phyloP scores from a whole-genome alignment of 192 early-diverging fungal species.

The Linderina pennispora region DNA sequence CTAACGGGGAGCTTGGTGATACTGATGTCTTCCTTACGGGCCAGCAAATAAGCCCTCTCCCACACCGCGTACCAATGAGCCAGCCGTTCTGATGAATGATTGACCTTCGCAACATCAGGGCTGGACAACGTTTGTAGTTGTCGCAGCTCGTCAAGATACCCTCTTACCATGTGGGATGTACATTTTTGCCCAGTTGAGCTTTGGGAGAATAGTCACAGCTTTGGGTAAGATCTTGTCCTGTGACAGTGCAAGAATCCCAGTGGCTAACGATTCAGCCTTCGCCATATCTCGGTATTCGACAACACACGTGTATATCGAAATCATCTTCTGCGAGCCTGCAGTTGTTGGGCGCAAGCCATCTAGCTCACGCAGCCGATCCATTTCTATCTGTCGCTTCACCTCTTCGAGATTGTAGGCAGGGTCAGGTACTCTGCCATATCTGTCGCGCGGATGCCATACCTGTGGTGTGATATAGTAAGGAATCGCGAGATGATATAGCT shows the following conservation, averaged over 20 bases:
- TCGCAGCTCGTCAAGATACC: too few relatives aligned
- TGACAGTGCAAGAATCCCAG: slow-evolving; percentile 17
- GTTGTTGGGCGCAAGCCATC: slow-evolving; percentile 29
- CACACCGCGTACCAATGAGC: too few relatives aligned
- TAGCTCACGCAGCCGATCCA: slow-evolving; percentile 35
- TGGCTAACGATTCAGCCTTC: slow-evolving; percentile 19
- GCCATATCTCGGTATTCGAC: slow-evolving; percentile 35
- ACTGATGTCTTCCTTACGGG: too few relatives aligned
- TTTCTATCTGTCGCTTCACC: slow-evolving; percentile 31
- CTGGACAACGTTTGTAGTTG: too few relatives aligned
- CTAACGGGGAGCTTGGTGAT: too few relatives aligned
- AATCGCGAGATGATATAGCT: slow-evolving; percentile 12
- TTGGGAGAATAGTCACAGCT: too few relatives aligned
- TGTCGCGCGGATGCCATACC: not conserved
- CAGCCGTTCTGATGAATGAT: too few relatives aligned
- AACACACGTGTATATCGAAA: slow-evolving; percentile 26
- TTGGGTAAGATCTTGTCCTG: slow-evolving; percentile 15
- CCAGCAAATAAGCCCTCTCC: too few relatives aligned
- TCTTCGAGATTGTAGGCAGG: slow-evolving; percentile 27
- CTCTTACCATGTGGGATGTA: too few relatives aligned
- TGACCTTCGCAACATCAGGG: too few relatives aligned
- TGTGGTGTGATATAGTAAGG: slow-evolving; percentile 27
- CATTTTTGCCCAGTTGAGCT: too few relatives aligned
- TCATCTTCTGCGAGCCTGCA: slow-evolving; percentile 18
- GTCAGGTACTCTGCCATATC: not conserved